phyloP scores from a whole-genome alignment of 2,329 filamentous ascomycete genomes.

The Xylariaceae sp. region DNA sequence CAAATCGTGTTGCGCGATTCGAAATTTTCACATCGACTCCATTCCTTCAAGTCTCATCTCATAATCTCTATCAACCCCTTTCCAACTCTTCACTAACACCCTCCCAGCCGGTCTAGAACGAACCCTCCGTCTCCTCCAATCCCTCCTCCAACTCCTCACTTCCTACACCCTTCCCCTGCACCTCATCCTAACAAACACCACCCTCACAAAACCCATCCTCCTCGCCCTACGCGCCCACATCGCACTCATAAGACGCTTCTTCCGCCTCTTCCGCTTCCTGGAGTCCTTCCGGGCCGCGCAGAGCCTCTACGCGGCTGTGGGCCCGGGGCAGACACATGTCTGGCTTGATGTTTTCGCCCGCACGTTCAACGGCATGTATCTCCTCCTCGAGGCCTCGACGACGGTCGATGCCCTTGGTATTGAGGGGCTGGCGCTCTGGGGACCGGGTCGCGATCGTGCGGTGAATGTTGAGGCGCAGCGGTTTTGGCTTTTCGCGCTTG shows the following conservation, averaged over 20 bases:
- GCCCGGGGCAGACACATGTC: slow-evolving; percentile 28
- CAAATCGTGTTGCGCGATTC: background rate
- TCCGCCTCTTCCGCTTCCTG: slow-evolving; percentile 65
- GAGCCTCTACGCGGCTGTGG: slow-evolving; percentile 33
- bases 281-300: slow-evolving; percentile 52
- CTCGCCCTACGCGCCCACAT: slow-evolving; percentile 37
- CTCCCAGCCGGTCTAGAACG: slow-evolving; percentile 55
- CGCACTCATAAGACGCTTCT: slow-evolving; percentile 52
- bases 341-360: slow-evolving; percentile 53
- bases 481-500: slow-evolving; percentile 63
- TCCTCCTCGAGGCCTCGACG: slow-evolving; percentile 58
- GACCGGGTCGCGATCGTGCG: slow-evolving; percentile 39
- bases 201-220: slow-evolving; percentile 29
- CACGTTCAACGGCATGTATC: slow-evolving; percentile 60
- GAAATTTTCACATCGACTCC: background rate
- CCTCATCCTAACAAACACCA: slow-evolving; percentile 31
- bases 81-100: background rate
- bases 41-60: background rate
- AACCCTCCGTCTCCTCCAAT: slow-evolving; percentile 53
- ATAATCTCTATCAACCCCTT: background rate
- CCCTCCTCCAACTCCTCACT: slow-evolving; percentile 44
- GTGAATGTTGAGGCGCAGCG: slow-evolving; percentile 58
- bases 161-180: slow-evolving; percentile 40
- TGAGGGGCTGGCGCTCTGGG: slow-evolving; percentile 47
- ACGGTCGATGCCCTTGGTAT: slow-evolving; percentile 49